Percentiles rank a stretch among this genome's conserved stretches.
Conservation (phyloP, 1,284 basidiomycete genomes). For the Cyathus olla region DNA sequence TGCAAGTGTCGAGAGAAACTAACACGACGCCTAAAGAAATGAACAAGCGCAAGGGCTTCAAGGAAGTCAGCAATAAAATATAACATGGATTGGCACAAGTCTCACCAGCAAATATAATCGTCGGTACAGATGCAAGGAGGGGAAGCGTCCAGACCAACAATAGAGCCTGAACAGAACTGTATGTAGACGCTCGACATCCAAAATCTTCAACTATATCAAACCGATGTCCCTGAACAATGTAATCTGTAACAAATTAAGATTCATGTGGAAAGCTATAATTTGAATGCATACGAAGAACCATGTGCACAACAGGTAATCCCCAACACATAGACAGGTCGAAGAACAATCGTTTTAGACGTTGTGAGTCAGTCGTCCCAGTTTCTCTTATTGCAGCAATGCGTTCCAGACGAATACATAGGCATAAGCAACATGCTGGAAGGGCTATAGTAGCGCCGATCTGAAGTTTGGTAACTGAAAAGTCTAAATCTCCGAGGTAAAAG, state of each 20-base stretch:
- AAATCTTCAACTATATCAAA: constrained; percentile 74
- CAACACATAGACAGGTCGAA: constrained; percentile 66
- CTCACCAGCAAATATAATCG: no score
- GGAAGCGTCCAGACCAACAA: constrained; percentile 22
- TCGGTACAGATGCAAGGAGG: no score
- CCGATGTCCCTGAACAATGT: constrained; percentile 74
- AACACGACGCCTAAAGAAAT: no score
- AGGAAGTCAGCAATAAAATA: no score
- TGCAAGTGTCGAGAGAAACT: constrained; percentile 7
- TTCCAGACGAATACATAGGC: constrained; percentile 60
- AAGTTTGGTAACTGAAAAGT: constrained; percentile 48
- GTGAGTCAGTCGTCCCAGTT: constrained; percentile 35
- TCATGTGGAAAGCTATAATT: constrained; percentile 1
- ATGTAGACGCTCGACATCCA: constrained; percentile 72
- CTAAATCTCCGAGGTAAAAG: constrained; percentile 10
- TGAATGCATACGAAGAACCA: constrained; percentile 64
- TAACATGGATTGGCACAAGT: no score
- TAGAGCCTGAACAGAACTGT: constrained; percentile 62
- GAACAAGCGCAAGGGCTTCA: no score
- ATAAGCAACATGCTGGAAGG: constrained; percentile 69
- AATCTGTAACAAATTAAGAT: constrained; percentile 52
- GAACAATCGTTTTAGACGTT: constrained; percentile 47
- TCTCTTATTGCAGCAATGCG: constrained; percentile 52
- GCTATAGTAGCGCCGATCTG: constrained; percentile 60
- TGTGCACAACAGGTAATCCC: constrained; percentile 64